These are phyloP conservation scores for Zoysia matrella DNA, from an alignment of 202 grass and related monocot genomes.

Conservation along the genomic window DNA sequence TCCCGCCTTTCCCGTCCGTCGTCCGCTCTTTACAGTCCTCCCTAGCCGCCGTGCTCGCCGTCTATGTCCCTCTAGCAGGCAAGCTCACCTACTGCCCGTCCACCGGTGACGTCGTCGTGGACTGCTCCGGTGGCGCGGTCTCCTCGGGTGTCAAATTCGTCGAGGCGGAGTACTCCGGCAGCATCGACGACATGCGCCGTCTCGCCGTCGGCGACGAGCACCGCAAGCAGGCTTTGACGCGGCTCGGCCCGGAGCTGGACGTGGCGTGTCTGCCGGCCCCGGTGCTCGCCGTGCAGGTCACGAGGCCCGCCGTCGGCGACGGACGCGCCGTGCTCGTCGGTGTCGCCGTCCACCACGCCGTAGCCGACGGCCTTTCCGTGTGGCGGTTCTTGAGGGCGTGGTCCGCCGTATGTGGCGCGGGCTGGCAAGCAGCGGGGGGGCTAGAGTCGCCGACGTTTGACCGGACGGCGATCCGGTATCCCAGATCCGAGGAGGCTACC, in stretches of 20 bases:
- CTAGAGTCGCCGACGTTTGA: slow-evolving; percentile 9
- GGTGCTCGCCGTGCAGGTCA: slow-evolving; percentile 32
- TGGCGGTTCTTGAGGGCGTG: slow-evolving; percentile 48
- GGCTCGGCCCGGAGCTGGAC: neutral
- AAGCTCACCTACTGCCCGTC: neutral
- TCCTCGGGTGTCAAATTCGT: slow-evolving; percentile 19
- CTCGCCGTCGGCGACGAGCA: no score
- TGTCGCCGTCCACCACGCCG: slow-evolving; percentile 37
- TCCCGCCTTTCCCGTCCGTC: neutral
- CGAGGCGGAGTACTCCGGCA: slow-evolving; percentile 29
- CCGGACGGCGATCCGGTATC: slow-evolving; percentile 1
- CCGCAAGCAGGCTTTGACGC: neutral
- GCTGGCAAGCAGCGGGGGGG: neutral
- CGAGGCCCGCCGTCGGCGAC: neutral
- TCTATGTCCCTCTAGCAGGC: neutral
- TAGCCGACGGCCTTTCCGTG: slow-evolving; percentile 38
- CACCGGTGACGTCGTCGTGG: neutral
- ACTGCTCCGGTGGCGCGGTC: neutral
- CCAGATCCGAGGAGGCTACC: neutral
- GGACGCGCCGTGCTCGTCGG: slow-evolving; percentile 13
- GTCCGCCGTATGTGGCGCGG: neutral
- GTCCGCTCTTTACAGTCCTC: neutral
- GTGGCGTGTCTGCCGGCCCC: neutral
- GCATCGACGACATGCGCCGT: slow-evolving; percentile 8
- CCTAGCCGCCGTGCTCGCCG: neutral